A percentile compares a stretch with the other conserved stretches of the same genome.
Conservation (phyloP, 2,329 filamentous ascomycete species). For the Beauveria varroae region DNA sequence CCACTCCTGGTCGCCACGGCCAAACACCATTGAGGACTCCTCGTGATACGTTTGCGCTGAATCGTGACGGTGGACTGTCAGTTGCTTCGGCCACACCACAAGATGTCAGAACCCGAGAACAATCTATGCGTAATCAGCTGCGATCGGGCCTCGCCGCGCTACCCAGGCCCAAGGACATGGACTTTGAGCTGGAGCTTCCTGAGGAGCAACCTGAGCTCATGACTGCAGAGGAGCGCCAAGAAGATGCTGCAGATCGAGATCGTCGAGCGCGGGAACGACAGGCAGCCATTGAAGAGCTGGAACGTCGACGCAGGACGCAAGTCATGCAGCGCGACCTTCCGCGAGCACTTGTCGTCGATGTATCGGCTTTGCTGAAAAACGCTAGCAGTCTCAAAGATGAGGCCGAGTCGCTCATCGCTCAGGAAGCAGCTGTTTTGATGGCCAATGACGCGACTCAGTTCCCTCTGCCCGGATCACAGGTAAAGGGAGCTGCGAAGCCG, state of each 20-base stretch:
- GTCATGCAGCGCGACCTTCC: constrained; percentile 84
- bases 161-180: constrained; percentile 85
- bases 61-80: constrained; percentile 61
- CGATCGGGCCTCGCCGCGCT: constrained; percentile 69
- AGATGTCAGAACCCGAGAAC: constrained; percentile 65
- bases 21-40: constrained; percentile 84
- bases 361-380: constrained; percentile 57
- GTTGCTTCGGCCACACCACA: constrained; percentile 67
- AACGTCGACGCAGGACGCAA: constrained; percentile 78
- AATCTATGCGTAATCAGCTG: constrained; percentile 60
- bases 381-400: constrained; percentile 56
- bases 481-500: constrained; percentile 52
- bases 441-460: constrained; percentile 73
- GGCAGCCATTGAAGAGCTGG: constrained; percentile 66
- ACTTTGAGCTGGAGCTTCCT: constrained; percentile 90
- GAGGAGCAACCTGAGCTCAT: constrained; percentile 63
- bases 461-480: constrained; percentile 59
- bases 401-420: constrained; percentile 61
- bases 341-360: constrained; percentile 64
- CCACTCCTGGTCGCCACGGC: constrained; percentile 62
- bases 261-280: constrained; percentile 65
- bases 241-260: constrained; percentile 66
- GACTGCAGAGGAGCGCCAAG: constrained; percentile 43
- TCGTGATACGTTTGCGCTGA: constrained; percentile 79
- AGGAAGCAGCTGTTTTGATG: constrained; percentile 72